These are phyloP conservation scores for Coemansia sp. DNA, from an alignment of 192 early-diverging fungal species.

Conservation along the genomic window DNA sequence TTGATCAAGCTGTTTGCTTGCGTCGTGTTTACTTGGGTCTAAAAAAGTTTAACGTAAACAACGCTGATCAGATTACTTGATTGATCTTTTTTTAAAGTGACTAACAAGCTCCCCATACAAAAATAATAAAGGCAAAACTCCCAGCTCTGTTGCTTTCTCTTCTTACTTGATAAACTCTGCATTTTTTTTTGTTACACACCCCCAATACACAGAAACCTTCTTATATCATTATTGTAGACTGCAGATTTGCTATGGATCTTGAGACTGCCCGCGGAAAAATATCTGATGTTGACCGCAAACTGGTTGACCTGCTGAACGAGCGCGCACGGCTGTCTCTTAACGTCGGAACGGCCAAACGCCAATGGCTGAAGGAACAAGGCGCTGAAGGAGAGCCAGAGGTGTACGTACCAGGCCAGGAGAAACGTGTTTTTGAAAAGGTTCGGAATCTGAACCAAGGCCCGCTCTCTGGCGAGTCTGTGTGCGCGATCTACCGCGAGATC, in stretches of 20 bases:
- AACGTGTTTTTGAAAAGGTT: slow-evolving; percentile 74
- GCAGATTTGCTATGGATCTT: slow-evolving; percentile 51
- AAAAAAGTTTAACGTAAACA: no score
- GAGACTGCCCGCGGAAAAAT: slow-evolving; percentile 64
- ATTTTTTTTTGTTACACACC: no score
- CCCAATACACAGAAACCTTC: no score
- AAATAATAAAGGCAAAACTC: no score
- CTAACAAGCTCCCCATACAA: no score
- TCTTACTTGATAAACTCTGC: no score
- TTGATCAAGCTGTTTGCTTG: no score
- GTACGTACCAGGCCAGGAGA: slow-evolving; percentile 75
- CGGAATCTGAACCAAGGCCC: slow-evolving; percentile 75
- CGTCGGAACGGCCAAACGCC: slow-evolving; percentile 72
- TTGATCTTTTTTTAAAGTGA: no score
- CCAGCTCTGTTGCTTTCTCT: no score
- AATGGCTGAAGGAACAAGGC: slow-evolving; percentile 48
- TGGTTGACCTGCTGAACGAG: slow-evolving; percentile 79
- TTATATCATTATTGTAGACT: background rate
- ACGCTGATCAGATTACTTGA: no score
- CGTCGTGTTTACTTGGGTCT: no score
- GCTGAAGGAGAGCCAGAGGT: slow-evolving; percentile 58
- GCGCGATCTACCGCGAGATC: slow-evolving; percentile 76
- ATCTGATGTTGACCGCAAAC: slow-evolving; percentile 69
- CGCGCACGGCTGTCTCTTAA: slow-evolving; percentile 77
- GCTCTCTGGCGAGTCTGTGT: slow-evolving; percentile 65